Base-by-base conservation (phyloP, 2,329 filamentous ascomycete species). In the Hymenoscyphus linearis region DNA sequence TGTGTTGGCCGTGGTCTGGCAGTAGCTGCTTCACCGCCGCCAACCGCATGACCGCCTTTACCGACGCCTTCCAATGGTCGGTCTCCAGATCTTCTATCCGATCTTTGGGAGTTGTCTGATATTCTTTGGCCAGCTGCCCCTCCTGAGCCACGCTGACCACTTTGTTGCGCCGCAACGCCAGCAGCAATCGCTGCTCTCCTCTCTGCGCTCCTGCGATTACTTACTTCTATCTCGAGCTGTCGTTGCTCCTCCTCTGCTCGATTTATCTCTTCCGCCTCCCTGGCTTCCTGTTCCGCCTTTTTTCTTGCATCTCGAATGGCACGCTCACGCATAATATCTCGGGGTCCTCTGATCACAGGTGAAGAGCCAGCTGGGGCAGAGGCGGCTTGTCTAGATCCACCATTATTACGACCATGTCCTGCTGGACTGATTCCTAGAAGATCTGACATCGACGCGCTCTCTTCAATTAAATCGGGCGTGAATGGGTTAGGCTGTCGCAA, bases 401-500 rank as follows among this genome's bases (percentile, higher is more conserved):
- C 79, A 60, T 84, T 84, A 79, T 86, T 85, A 71, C 78, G 78
- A 67, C 83, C 83, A 72, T 82, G 79, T 66, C 78, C 75, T 67
- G 78, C 76, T 69, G 81, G 79, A 66, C 80, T 78, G 70, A 80
- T 79, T 72, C 85, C 83, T 71, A 85, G 81, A 69, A 96, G 81
- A 74, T 96, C 93, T 69, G 93, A 89, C 93, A 99, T 98, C 71
- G 85, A 85, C 68, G 93, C 90, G 82, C 90, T 89, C 79, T 96
- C 90, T 80, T 99, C 95, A 64, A 87, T 82, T 68, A 87, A 78
- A 75, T 96, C 92, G 26, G 89, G 83, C 9, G 92, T 96, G 76
- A 98, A 96, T 55, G 85, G 80, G 67, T 91, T 84, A 2, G 93
- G 92, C 54, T 88, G 84, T 68, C 93, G 88, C 67, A 98, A 82